Conservation (phyloP, 495 filamentous ascomycete species). For the Xeromyces bisporus region DNA sequence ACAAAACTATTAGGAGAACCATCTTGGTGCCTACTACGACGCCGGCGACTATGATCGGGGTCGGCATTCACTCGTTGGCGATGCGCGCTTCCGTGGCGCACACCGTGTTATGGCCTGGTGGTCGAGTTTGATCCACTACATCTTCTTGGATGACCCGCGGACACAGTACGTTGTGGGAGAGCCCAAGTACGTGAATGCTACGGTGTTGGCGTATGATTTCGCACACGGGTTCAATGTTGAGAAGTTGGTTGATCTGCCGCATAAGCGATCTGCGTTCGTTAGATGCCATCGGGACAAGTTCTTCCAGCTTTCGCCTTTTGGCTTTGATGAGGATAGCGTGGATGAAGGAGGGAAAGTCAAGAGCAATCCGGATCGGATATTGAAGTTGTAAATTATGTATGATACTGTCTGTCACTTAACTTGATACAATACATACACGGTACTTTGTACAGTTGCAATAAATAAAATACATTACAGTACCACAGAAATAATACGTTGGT, state of each 20-base stretch:
- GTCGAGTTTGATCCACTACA: constrained; percentile 50
- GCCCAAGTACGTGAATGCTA: constrained; percentile 41
- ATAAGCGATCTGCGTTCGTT: constrained; percentile 48
- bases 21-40: constrained; percentile 47
- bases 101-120: constrained; percentile 54
- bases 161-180: constrained; percentile 47
- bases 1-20: constrained; percentile 56
- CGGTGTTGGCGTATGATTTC: constrained; percentile 48
- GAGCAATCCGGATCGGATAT: constrained; percentile 22
- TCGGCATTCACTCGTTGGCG: constrained; percentile 50
- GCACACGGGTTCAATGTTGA: constrained; percentile 46
- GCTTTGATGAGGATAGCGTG: constrained; percentile 26
- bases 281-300: constrained; percentile 45
- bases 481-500: no score
- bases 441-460: no score
- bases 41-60: constrained; percentile 49
- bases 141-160: constrained; percentile 52
- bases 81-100: constrained; percentile 43
- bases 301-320: constrained; percentile 49
- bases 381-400: background rate
- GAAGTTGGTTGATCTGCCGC: constrained; percentile 48
- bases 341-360: constrained; percentile 15
- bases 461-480: no score
- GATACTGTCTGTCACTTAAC: no score
- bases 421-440: no score